These are phyloP conservation scores for Suillus luteus DNA, from an alignment of 768 basidiomycete species.

Conservation along the genomic window DNA sequence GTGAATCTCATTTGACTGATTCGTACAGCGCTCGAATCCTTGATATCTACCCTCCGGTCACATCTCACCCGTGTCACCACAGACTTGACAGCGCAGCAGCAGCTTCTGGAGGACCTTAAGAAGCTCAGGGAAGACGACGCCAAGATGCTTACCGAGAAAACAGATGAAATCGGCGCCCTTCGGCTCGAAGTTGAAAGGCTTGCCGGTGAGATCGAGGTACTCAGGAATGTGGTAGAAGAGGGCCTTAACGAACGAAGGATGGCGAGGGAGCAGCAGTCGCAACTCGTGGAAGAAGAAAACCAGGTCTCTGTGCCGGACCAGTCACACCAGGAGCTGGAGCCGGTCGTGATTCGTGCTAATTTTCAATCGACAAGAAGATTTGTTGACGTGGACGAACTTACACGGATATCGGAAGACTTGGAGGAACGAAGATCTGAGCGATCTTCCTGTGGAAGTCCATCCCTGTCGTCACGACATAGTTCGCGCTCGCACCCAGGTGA, in stretches of 20 bases:
- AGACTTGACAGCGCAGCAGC: conserved; percentile 78
- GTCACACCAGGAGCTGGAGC: conserved; percentile 23
- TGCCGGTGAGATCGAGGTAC: conserved; percentile 81
- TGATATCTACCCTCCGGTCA: conserved; percentile 70
- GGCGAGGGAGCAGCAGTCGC: conserved; percentile 44
- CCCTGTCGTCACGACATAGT: conserved; percentile 20
- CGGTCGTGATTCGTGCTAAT: conserved; percentile 6
- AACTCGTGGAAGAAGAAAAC: conserved; percentile 14
- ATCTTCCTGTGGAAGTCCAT: conserved; percentile 27
- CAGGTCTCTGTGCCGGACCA: conserved; percentile 7
- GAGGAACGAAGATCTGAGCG: conserved; percentile 64
- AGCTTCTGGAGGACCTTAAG: conserved; percentile 66
- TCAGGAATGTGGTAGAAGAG: conserved; percentile 86
- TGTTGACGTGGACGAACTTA: conserved; percentile 59
- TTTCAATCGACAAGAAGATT: conserved; percentile 35
- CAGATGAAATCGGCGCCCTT: conserved; percentile 66
- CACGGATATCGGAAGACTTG: conserved; percentile 65
- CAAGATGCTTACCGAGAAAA: conserved; percentile 56
- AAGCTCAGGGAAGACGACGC: conserved; percentile 64
- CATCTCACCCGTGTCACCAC: conserved; percentile 78
- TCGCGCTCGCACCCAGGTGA: conserved; percentile 11
- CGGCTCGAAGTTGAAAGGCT: conserved; percentile 79
- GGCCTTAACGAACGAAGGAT: conserved; percentile 74
- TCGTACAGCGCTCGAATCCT: conserved; percentile 71
- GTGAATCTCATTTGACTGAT: conserved; percentile 15